A percentile compares a stretch with the other conserved stretches of the same genome.
phyloP scores from a whole-genome alignment of 2,329 filamentous ascomycete genomes.

The Monilinia fructigena region DNA sequence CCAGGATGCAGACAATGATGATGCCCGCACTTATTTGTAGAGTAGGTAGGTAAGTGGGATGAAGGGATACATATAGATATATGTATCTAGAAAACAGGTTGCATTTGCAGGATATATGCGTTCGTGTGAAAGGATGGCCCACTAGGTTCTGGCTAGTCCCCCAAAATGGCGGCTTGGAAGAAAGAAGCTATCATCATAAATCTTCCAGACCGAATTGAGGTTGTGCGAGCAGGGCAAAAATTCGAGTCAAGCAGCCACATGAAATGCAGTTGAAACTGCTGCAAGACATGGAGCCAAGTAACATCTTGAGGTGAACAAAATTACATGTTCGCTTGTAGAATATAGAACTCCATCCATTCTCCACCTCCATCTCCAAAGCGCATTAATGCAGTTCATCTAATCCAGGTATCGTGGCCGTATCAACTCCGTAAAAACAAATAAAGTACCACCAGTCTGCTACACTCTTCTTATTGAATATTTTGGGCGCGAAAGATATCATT shows the following conservation, averaged over 20 bases:
- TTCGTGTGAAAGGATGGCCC: not conserved
- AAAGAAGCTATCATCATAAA: not conserved
- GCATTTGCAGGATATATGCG: not conserved
- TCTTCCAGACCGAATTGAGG: not conserved
- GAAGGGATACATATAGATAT: not conserved
- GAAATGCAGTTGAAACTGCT: not conserved
- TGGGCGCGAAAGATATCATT: too few relatives aligned
- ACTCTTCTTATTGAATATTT: too few relatives aligned
- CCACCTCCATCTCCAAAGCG: not conserved
- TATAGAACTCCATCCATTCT: not conserved
- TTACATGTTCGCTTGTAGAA: not conserved
- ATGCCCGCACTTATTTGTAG: not conserved
- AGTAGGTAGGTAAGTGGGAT: not conserved
- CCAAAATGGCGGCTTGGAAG: not conserved
- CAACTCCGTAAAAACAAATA: too few relatives aligned
- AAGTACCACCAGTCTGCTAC: too few relatives aligned
- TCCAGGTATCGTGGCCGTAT: not conserved
- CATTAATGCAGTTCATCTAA: not conserved
- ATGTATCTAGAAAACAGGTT: not conserved
- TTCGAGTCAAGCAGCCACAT: not conserved
- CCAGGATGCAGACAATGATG: not conserved
- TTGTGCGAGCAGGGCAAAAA: not conserved
- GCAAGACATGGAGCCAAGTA: not conserved
- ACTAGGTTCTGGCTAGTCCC: not conserved
- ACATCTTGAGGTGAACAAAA: not conserved